Base-by-base conservation (phyloP, 202 grass and related monocot genomes). In the Musa balbisiana region DNA sequence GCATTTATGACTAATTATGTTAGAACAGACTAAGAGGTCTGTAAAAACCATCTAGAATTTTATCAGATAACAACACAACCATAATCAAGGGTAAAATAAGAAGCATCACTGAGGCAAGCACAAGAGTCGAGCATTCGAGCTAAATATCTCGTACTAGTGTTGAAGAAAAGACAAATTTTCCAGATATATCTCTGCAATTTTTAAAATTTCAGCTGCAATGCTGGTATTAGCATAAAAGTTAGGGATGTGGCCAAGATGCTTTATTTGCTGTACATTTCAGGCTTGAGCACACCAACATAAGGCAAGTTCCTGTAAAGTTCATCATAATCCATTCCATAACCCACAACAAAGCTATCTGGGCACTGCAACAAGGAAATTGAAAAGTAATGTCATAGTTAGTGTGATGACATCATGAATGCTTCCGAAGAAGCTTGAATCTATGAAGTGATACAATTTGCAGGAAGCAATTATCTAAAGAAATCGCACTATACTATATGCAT, bases 251-350 rank as follows among this genome's bases (percentile, higher is more conserved):
- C 76, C 16, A 3, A 49, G 54, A 67, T 87, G 85, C 89, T 53
- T 67, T 88, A 89, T 62, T 76, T 80, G 83, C 73, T 80, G 83
- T 94, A 98, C 50, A 87, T 85, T 77, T 94, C 84, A 10, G 87
- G 83, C 77, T 94, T 94, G 11, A 98, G 88, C 80, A 94, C 88
- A 65, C 94, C 91, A 51, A 98, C 25, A 76, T 83, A 94, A 51
- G 95, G 95, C 74, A 98, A 72, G 76, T 94, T 98, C 26, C 95
- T 88, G 71, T 98, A 98, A 52, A 94, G 83, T 78, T 98, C 95
- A 0, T 77, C 88, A 71, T 88, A 92, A 92, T 94, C 95, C 87
- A 94, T 83, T 82, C 95, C 95, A 64, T 98, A 98, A 54, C 95
- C 91, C 64, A 98, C 94, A 62, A 98, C 91, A 82, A 98, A 94